Conservation (phyloP, 768 basidiomycete genomes). For the Cystobasidium tubakii region DNA sequence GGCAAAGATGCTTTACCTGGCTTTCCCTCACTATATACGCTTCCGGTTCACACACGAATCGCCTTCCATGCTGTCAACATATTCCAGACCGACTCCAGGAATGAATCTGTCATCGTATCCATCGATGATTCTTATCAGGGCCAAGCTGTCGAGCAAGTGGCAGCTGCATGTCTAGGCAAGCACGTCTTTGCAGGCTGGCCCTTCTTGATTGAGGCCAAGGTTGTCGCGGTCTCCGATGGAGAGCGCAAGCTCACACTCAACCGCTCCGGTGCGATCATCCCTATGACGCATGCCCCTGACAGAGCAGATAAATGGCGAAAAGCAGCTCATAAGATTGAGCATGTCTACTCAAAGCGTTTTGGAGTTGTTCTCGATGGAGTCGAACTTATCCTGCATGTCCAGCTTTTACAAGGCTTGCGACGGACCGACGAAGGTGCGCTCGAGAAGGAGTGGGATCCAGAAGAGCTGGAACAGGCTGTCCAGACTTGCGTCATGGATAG, state of each 20-base stretch:
- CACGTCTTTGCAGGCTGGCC: conserved; percentile 84
- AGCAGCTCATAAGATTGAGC: conserved; percentile 74
- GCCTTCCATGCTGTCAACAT: conserved; percentile 87
- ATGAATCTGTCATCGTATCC: conserved; percentile 87
- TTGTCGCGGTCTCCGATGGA: conserved; percentile 77
- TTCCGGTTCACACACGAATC: conserved; percentile 68
- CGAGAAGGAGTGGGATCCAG: conserved; percentile 92
- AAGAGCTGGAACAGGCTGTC: conserved; percentile 75
- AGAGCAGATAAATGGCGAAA: conserved; percentile 69
- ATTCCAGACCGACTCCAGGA: conserved; percentile 79
- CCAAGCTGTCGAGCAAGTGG: conserved; percentile 60
- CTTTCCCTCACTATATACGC: conserved; percentile 88
- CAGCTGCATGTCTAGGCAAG: conserved; percentile 66
- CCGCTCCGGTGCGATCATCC: conserved; percentile 52
- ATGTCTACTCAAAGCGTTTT: conserved; percentile 76
- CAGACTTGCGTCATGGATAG: conserved; percentile 79
- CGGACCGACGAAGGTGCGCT: conserved; percentile 81
- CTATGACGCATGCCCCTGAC: conserved; percentile 69
- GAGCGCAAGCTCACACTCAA: conserved; percentile 71
- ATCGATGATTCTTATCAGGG: conserved; percentile 69
- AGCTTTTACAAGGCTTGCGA: conserved; percentile 87
- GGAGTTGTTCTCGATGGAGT: conserved; percentile 79
- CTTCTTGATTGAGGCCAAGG: conserved; percentile 84
- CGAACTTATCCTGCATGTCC: conserved; percentile 76
- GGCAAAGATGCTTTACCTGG: conserved; percentile 83